Evolutionary conservation across 2,329 filamentous ascomycete species (phyloP).

Genomic region (Mariannaea elegans): DNA sequence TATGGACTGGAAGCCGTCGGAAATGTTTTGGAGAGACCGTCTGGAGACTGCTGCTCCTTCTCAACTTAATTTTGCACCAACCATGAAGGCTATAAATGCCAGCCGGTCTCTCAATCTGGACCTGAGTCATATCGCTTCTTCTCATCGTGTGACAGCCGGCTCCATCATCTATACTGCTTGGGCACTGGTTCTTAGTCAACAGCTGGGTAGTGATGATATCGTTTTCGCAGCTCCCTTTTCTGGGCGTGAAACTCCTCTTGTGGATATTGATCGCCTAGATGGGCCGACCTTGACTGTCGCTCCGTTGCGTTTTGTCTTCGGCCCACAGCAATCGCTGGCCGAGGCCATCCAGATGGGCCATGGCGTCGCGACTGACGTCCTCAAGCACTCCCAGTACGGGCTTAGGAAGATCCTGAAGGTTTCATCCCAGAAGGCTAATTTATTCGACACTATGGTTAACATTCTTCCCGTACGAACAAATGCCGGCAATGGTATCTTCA

Average conservation of each 20-base stretch:
- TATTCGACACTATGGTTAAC: slow-evolving; percentile 32
- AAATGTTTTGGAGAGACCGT: slow-evolving; percentile 13
- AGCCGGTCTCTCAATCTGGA: slow-evolving; percentile 3
- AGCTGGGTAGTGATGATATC: slow-evolving; percentile 15
- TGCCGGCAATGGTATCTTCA: background rate
- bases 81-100: background rate
- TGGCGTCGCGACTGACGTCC: background rate
- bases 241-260: slow-evolving; percentile 24
- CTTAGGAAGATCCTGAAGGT: slow-evolving; percentile 26
- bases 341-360: slow-evolving; percentile 16
- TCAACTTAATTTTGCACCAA: slow-evolving; percentile 14
- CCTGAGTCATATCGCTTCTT: background rate
- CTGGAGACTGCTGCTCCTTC: slow-evolving; percentile 5
- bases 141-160: slow-evolving; percentile 11
- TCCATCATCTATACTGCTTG: slow-evolving; percentile 29
- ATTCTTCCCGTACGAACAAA: slow-evolving; percentile 6
- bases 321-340: slow-evolving; percentile 34
- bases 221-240: slow-evolving; percentile 29
- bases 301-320: slow-evolving; percentile 35
- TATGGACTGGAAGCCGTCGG: background rate
- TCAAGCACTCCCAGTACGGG: slow-evolving; percentile 38
- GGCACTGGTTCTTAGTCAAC: slow-evolving; percentile 21
- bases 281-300: slow-evolving; percentile 28
- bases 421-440: background rate
- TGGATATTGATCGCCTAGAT: slow-evolving; percentile 14